phyloP scores from a whole-genome alignment of 108 stramenopile genomes.

The Skeletonema menzelii region DNA sequence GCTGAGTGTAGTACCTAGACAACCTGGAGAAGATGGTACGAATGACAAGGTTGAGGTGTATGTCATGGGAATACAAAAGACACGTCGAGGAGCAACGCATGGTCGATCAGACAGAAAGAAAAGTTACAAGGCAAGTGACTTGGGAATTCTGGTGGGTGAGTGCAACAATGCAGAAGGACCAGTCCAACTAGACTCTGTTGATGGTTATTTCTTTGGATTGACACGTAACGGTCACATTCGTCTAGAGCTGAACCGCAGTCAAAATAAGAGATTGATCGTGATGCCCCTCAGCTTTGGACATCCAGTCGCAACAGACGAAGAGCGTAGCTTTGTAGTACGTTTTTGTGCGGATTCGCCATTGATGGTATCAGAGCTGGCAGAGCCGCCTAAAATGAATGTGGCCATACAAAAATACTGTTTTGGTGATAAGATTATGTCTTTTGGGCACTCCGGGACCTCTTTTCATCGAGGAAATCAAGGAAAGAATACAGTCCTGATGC shows the following conservation, averaged over 20 bases:
- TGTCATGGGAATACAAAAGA: constrained; percentile 77
- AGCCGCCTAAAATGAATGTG: constrained; percentile 57
- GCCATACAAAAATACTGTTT: constrained; percentile 51
- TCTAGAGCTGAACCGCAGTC: constrained; percentile 52
- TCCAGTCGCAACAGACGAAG: constrained; percentile 71
- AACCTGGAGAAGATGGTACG: constrained; percentile 39
- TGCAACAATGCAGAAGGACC: neutral
- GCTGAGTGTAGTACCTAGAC: constrained; percentile 41
- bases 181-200: constrained; percentile 38
- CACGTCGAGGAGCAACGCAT: constrained; percentile 57
- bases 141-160: constrained; percentile 64
- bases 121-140: constrained; percentile 69
- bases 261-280: constrained; percentile 50
- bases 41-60: constrained; percentile 61
- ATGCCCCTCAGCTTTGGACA: constrained; percentile 79
- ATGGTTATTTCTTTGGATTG: constrained; percentile 63
- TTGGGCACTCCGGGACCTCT: constrained; percentile 42
- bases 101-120: constrained; percentile 69
- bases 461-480: constrained; percentile 39
- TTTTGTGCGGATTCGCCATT: constrained; percentile 69
- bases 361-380: constrained; percentile 55
- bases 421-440: constrained; percentile 38
- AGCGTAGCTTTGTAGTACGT: constrained; percentile 59
- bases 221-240: constrained; percentile 57
- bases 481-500: constrained; percentile 37